phyloP scores from a whole-genome alignment of 495 filamentous ascomycete species.

The Acidomyces sp. region DNA sequence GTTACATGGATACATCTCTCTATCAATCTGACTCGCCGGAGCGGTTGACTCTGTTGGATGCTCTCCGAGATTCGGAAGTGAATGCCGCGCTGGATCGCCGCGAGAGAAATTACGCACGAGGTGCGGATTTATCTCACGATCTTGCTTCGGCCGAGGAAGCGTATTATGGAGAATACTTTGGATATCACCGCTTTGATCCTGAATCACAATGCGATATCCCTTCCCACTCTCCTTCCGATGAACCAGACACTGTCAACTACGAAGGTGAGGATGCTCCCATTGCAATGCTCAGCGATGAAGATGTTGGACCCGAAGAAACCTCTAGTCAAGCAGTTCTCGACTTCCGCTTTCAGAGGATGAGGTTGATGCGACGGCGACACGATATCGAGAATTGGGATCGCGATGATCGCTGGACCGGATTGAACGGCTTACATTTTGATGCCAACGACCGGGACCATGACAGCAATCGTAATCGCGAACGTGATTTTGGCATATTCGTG shows the following conservation, averaged over 20 bases:
- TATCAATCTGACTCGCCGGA: conserved; percentile 2
- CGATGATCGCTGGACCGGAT: conserved; percentile 4
- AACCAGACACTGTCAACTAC: not conserved
- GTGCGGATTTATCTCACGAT: conserved; percentile 4
- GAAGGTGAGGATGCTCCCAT: conserved; percentile 4
- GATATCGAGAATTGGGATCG: conserved; percentile 6
- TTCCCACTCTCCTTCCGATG: not conserved
- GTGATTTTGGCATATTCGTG: not conserved
- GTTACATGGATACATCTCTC: conserved; percentile 68
- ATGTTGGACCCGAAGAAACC: conserved; percentile 12
- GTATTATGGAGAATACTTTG: conserved; percentile 11
- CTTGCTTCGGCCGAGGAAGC: not conserved
- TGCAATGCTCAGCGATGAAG: conserved; percentile 10
- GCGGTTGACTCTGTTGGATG: conserved; percentile 23
- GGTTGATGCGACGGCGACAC: conserved; percentile 14
- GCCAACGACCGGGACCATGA: not conserved
- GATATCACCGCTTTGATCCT: not conserved
- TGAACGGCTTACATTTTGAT: not conserved
- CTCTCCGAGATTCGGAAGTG: conserved; percentile 22
- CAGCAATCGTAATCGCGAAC: not conserved
- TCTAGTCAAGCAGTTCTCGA: conserved; percentile 16
- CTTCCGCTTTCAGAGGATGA: conserved; percentile 21
- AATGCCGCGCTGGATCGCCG: conserved; percentile 3
- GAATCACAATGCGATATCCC: conserved; percentile 14
- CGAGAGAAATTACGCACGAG: conserved; percentile 1